Percentiles rank a stretch among this genome's conserved stretches.
Conservation (phyloP, 2,329 filamentous ascomycete species). For the Neofusicoccum ribis region DNA sequence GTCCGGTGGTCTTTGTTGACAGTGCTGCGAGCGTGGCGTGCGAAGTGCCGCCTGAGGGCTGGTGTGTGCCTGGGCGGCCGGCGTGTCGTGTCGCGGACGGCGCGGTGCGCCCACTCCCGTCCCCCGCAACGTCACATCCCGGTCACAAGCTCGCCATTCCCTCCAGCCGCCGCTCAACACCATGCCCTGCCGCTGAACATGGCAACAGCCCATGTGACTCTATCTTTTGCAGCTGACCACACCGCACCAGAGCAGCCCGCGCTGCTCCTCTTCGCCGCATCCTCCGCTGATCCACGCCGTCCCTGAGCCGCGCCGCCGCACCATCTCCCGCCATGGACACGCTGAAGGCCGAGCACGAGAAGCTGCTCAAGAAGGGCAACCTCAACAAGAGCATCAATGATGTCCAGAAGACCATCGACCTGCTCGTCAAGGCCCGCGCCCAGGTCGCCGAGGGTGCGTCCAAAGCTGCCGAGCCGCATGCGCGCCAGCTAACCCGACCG, state of each 20-base stretch:
- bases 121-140: slow-evolving; percentile 16
- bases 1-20: neutral
- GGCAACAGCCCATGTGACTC: slow-evolving; percentile 17
- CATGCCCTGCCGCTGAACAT: slow-evolving; percentile 17
- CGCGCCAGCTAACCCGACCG: slow-evolving; percentile 32
- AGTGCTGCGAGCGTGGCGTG: neutral
- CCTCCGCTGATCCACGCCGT: neutral
- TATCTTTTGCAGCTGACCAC: neutral
- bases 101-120: neutral
- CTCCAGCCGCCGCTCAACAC: slow-evolving; percentile 8
- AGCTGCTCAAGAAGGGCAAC: slow-evolving; percentile 68
- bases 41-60: neutral
- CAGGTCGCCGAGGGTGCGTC: slow-evolving; percentile 64
- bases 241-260: neutral
- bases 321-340: slow-evolving; percentile 53
- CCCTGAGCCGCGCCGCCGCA: neutral
- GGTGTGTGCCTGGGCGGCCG: neutral
- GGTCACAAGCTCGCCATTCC: slow-evolving; percentile 19
- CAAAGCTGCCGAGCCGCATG: neutral
- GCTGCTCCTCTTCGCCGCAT: neutral
- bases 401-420: slow-evolving; percentile 79
- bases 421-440: slow-evolving; percentile 72
- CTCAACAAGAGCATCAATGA: slow-evolving; percentile 71
- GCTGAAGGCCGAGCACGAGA: slow-evolving; percentile 72
- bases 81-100: neutral